Evolutionary conservation across 164 flowering plant genomes (phyloP).

Genomic region (Aristolochia californica): DNA sequence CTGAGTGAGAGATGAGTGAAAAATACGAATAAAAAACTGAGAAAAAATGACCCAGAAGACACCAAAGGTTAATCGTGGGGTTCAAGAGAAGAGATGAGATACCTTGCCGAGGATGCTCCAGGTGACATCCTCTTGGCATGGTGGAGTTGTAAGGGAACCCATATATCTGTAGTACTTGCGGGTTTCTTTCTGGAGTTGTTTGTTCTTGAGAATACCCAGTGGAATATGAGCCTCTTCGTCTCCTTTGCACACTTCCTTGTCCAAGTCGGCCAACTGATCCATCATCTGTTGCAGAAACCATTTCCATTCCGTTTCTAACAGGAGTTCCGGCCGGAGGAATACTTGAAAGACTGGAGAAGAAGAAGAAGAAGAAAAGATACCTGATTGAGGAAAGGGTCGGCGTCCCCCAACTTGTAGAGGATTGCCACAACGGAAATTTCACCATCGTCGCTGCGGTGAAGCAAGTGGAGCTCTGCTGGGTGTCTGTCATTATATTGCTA

Average conservation of each 20-base stretch:
- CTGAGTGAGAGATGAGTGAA: conserved; percentile 14
- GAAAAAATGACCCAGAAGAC: too few species aligned
- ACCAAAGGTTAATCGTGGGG: too few species aligned
- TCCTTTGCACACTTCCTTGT: conserved; percentile 16
- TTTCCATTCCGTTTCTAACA: background rate
- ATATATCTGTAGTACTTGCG: conserved; percentile 48
- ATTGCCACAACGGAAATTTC: conserved; percentile 33
- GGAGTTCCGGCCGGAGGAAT: background rate
- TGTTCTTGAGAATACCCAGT: conserved; percentile 19
- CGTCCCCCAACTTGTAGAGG: conserved; percentile 28
- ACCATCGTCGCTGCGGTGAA: conserved; percentile 36
- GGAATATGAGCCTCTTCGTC: conserved; percentile 22
- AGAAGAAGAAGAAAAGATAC: conserved; percentile 10
- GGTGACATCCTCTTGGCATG: conserved; percentile 39
- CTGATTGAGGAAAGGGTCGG: conserved; percentile 38
- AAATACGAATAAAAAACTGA: too few species aligned
- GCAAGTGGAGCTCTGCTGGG: conserved; percentile 54
- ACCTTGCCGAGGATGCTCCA: conserved; percentile 57
- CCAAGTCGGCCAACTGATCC: conserved; percentile 16
- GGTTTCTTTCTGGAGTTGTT: conserved; percentile 15
- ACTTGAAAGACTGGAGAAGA: background rate
- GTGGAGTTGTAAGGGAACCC: conserved; percentile 53
- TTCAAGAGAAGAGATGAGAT: background rate
- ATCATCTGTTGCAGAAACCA: conserved; percentile 16
- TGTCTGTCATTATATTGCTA: conserved; percentile 16